Evolutionary conservation across 148 eudicot genomes (phyloP).

Genomic region (Rhododendron mucronatum): DNA sequence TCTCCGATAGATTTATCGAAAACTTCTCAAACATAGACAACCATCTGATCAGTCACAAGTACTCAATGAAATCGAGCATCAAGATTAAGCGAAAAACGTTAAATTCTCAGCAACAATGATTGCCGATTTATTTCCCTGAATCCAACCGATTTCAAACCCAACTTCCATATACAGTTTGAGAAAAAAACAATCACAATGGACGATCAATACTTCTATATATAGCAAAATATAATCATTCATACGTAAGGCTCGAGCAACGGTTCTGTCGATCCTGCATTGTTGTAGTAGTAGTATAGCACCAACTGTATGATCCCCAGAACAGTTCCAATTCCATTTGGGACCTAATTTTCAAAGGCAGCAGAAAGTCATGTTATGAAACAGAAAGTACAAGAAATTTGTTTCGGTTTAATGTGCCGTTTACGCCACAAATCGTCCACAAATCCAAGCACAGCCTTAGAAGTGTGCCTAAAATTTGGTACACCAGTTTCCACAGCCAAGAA

Average conservation of each 20-base stretch:
- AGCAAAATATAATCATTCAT: neutral
- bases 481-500: neutral
- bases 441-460: neutral
- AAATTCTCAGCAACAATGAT: neutral
- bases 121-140: neutral
- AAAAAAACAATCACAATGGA: constrained; percentile 10
- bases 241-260: constrained; percentile 30
- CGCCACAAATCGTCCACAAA: neutral
- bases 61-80: neutral
- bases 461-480: neutral
- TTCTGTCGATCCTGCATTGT: constrained; percentile 23
- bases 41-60: neutral
- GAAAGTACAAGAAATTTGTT: neutral
- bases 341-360: constrained; percentile 20
- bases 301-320: constrained; percentile 34
- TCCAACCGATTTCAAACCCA: neutral
- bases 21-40: neutral
- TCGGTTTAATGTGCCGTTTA: neutral
- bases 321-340: constrained; percentile 49
- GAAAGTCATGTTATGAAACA: neutral
- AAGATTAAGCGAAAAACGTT: neutral
- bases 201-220: neutral
- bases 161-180: neutral
- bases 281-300: constrained; percentile 36
- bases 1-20: neutral